Evolutionary conservation across 306 rosid species (phyloP).

Genomic region (Corylus heterophylla): DNA sequence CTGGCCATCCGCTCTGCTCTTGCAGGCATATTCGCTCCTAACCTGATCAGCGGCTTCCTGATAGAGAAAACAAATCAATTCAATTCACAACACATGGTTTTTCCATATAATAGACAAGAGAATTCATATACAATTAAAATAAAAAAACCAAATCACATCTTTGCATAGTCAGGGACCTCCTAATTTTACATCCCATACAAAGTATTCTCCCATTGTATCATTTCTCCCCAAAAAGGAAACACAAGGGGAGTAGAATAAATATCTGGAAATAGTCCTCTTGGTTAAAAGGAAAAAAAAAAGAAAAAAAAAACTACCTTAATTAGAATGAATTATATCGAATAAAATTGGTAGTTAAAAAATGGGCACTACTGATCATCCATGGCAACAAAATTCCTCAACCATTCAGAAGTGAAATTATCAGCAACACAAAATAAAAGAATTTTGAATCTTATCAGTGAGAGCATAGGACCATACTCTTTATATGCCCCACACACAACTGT

Average conservation of each 20-base stretch:
- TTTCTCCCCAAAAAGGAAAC: background rate
- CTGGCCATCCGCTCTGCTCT: conserved; percentile 89
- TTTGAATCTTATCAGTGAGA: conserved; percentile 6
- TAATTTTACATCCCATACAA: background rate
- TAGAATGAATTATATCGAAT: background rate
- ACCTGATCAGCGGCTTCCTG: conserved; percentile 87
- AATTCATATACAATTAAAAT: background rate
- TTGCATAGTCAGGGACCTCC: background rate
- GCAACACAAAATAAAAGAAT: conserved; percentile 21
- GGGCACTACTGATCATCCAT: background rate
- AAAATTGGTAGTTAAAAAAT: conserved; percentile 2
- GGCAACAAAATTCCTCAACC: conserved; percentile 11
- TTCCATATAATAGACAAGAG: background rate
- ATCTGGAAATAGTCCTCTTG: background rate
- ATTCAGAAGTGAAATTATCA: conserved; percentile 4
- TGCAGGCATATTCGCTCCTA: conserved; percentile 98
- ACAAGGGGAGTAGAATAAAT: background rate
- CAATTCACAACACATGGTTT: background rate
- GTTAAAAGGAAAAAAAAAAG: no score
- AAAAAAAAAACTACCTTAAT: background rate
- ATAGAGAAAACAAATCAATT: conserved; percentile 9
- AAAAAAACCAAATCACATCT: conserved; percentile 2
- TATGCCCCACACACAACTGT: conserved; percentile 47
- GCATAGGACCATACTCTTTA: conserved; percentile 30
- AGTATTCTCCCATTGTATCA: background rate